Evolutionary conservation across 495 filamentous ascomycete genomes (phyloP), one percentile per base, ranked within the genome.

Genomic region (Corynascus novoguineensis): DNA sequence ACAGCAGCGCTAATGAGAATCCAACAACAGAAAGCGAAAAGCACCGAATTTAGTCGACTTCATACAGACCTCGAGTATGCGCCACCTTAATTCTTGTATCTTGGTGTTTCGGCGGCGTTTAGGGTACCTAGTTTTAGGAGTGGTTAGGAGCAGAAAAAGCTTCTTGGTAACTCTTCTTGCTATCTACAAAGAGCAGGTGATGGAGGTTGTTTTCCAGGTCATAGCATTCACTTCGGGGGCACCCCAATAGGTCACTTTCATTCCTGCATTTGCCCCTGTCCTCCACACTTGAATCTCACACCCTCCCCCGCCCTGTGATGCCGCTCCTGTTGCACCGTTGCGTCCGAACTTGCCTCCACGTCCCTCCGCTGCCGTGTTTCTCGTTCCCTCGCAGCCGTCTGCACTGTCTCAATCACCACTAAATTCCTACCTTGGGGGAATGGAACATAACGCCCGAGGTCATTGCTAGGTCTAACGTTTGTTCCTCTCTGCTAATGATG

Each of bases 21-120:
- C 60, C 46, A 22, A 50, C 49, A n/a, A 68, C 68, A 91, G 87
- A 91, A 73, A 89, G 84, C 73, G 87, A 91, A 68, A 91, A 91
- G 71, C 87, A 91, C 75, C 83, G 87, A 27, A 64, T 68, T 47
- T 68, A 64, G 49, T 34, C 31, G 19, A 37, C 14, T 44, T 27
- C 29, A 19, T 46, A 19, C 14, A 28, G 55, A 17, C 25, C n/a
- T 28, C 53, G 31, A 50, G 24, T 15, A 25, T 29, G n/a, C 32
- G 10, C 32, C 29, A 22, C 48, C 25, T n/a, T 42, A n/a, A 47
- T 49, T 56, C 38, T 40, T 48, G 28, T 57, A 31, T 53, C 12
- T 52, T 49, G 41, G 45, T 53, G 5, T 55, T 60, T 53, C 42
- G 44, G 45, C 37, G 63, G 63, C 63, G 63, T 65, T 45, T 44